Base-by-base conservation (phyloP, 192 early-diverging fungal genomes). In the Podila verticillata region DNA sequence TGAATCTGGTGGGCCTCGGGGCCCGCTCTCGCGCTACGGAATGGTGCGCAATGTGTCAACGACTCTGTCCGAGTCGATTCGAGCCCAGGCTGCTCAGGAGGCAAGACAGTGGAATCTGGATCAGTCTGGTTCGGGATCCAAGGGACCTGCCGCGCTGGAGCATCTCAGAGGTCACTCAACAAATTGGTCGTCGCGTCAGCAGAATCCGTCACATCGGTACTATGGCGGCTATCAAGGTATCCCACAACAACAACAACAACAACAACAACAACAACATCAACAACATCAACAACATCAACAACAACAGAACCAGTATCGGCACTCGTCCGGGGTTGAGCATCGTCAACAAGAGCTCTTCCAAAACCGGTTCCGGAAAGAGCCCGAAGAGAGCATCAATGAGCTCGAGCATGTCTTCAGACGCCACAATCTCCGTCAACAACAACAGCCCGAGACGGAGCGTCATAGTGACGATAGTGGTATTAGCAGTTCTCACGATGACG, bases 131-230 rank as follows among this genome's bases (percentile, higher is more conserved):
- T 67, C 69, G 1, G 69, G 51, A 31, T 72, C 69, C 24, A 71
- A 80, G 54, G 75, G 77, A 19, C 77, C 66, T 35, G 77, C 77
- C 20, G 77, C 77, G n/a, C 32, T 80, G 4, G 65, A 72, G 61
- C 77, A 80, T 22, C 57, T 80, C 24, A 19, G 70, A 34, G 61
- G 54, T 1, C 31, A n/a, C 5, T 1, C 26, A 5, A 31, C 4
- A 19, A 26, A 13, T 26, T 20, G 30, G 26, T 28, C 28, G 12
- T 60, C 26, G 28, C 28, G 58, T 3, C 29, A 10, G 30, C 58
- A 8, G 5, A 6, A 8, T 8, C 5, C 58, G 4, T 57, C 57
- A 10, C 15, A 60, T 29, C 58, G 28, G 26, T 29, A 24, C 29
- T 20, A 63, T 36, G 61, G 73, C 12, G 34, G 47, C 28, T 67